Evolutionary conservation across 106 monocot genomes (phyloP).

Genomic region (Acanthochlamys bracteata): DNA sequence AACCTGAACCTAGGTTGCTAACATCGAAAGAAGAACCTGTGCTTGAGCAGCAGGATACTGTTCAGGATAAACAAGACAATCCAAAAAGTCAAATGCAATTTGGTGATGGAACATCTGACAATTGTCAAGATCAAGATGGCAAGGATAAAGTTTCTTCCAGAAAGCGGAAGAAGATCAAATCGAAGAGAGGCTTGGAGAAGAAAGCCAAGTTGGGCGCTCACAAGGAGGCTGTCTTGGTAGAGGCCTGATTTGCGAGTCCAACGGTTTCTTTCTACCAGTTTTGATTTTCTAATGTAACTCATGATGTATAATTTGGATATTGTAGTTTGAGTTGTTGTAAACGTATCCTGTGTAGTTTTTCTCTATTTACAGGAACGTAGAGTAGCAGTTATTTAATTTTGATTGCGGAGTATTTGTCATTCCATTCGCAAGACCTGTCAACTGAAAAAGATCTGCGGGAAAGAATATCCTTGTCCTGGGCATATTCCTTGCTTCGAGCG

Average conservation of each 20-base stretch:
- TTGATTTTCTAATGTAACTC: no score
- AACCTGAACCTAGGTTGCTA: conserved; percentile 26
- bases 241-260: background rate
- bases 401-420: no score
- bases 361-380: no score
- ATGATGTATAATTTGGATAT: no score
- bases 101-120: background rate
- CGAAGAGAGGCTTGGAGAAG: conserved; percentile 27
- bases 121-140: background rate
- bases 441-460: no score
- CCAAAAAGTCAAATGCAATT: background rate
- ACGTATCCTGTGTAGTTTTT: no score
- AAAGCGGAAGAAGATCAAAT: conserved; percentile 54
- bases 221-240: conserved; percentile 12
- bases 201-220: conserved; percentile 27
- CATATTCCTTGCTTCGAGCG: no score
- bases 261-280: no score
- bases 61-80: background rate
- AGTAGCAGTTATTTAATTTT: no score
- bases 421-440: no score
- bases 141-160: conserved; percentile 18
- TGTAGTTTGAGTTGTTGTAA: no score
- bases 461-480: no score
- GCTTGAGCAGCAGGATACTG: conserved; percentile 10
- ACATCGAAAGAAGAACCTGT: conserved; percentile 10